A percentile compares a stretch with the other conserved stretches of the same genome.
These are phyloP conservation scores for Crithidia expoeki DNA, from an alignment of 208 protist genomes.

Conservation along the genomic window DNA sequence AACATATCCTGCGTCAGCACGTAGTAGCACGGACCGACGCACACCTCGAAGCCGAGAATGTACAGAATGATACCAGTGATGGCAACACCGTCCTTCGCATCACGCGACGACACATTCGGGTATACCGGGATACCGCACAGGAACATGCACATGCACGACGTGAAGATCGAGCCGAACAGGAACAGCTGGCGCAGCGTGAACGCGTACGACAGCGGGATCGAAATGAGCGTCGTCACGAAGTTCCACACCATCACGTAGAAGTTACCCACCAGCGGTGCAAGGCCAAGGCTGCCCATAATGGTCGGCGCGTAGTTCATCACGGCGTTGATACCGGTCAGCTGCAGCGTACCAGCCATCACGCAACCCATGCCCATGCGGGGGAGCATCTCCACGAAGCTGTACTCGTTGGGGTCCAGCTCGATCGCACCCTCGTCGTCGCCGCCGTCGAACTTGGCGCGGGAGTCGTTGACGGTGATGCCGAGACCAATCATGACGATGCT, in stretches of 20 bases:
- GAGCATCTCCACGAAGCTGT: constrained; percentile 51
- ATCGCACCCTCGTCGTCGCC: constrained; percentile 15
- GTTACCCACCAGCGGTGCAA: constrained; percentile 74
- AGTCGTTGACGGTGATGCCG: constrained; percentile 36
- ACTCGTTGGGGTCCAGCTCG: constrained; percentile 47
- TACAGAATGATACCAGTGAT: constrained; percentile 83
- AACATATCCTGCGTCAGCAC: constrained; percentile 87
- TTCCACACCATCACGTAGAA: constrained; percentile 88
- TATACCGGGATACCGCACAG: constrained; percentile 78
- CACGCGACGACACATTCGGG: constrained; percentile 55
- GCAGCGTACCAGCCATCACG: constrained; percentile 62
- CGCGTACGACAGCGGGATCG: constrained; percentile 65
- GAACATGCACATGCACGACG: constrained; percentile 72
- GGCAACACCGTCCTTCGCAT: constrained; percentile 68
- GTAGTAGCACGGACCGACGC: constrained; percentile 82
- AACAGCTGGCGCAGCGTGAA: constrained; percentile 84
- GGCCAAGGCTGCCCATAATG: constrained; percentile 68
- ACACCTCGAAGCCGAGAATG: constrained; percentile 72
- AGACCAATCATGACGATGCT: constrained; percentile 55
- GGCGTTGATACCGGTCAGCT: constrained; percentile 83
- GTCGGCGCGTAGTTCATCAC: constrained; percentile 90
- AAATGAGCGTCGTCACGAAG: constrained; percentile 80
- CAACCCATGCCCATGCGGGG: constrained; percentile 50
- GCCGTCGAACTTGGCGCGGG: constrained; percentile 27
- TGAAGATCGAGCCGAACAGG: constrained; percentile 58